A percentile compares a stretch with the other conserved stretches of the same genome.
phyloP scores from a whole-genome alignment of 345 rosid genomes.

The Adansonia digitata region DNA sequence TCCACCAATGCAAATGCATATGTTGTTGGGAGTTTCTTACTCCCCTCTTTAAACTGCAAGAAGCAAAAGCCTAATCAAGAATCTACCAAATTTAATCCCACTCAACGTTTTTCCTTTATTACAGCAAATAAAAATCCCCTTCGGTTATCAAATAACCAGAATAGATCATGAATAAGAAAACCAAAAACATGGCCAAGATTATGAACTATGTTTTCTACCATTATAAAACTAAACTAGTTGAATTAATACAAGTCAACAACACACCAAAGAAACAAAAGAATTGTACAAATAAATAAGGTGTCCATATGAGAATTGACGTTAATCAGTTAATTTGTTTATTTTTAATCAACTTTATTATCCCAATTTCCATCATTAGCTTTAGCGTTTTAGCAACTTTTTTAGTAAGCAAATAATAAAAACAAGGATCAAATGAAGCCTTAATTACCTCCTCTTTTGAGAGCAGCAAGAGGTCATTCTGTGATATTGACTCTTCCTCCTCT shows the following conservation, averaged over 20 bases:
- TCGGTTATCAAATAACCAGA: background rate
- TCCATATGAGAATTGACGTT: background rate
- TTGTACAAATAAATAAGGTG: background rate
- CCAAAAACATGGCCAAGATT: background rate
- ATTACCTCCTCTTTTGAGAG: conserved; percentile 73
- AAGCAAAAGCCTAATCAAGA: conserved; percentile 12
- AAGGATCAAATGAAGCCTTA: background rate
- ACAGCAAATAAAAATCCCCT: background rate
- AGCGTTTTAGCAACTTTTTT: background rate
- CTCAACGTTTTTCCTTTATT: background rate
- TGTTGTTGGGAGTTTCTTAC: conserved; percentile 45
- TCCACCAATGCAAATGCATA: conserved; percentile 94
- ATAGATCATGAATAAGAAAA: background rate
- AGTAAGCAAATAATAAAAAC: background rate
- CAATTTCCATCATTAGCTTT: background rate
- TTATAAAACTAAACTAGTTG: background rate
- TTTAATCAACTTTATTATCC: background rate
- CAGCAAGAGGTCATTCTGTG: conserved; percentile 79
- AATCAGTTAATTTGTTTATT: background rate
- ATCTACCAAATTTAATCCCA: background rate
- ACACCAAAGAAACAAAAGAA: background rate
- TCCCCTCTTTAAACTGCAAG: conserved; percentile 55
- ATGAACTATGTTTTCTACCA: background rate
- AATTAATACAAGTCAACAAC: background rate
- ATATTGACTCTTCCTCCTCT: conserved; percentile 45